Base-by-base conservation (phyloP, 345 rosid genomes). In the Arabidopsis suecica region DNA sequence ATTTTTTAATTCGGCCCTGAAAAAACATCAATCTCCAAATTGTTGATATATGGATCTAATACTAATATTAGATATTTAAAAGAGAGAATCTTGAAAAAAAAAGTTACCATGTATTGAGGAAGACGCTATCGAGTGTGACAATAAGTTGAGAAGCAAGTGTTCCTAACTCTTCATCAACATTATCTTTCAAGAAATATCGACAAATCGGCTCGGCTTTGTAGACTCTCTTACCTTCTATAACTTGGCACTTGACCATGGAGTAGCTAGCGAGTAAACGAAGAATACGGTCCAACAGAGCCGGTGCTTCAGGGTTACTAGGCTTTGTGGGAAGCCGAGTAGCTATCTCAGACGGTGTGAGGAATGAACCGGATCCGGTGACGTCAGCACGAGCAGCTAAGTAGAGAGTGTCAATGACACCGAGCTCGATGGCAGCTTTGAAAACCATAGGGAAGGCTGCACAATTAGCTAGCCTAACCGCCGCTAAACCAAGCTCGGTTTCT, bases 401-500 rank as follows among this genome's bases (percentile, higher is more conserved):
- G 47, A 73, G 77, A 64, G 63, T 9, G 71, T 73, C 77, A 8
- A 73, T 50, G 67, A 67, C 72, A 59, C 73, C 67, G 10, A 74
- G 78, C 61, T 74, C 78, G 7, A 74, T 36, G 60, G 78, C 68
- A n/a, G 78, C 66, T 67, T 74, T 74, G 57, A 74, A 59, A 48
- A 74, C 78, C 78, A 74, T 74, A 3, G 78, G 78, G 25, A 66
- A 49, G 37, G 73, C 54, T 56, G 56, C 45, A 13, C 23, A 36
- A 12, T 74, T 74, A 2, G 78, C 78, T 74, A 74, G 49, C 68
- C 78, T 36, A 49, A 74, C 60, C 14, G 78, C 78, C 11, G 9
- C 51, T 9, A 56, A 55, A 37, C 65, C 61, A 36, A 74, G 61
- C 60, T 74, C 73, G 5, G 64, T 59, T 0, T 74, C 78, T 33